Base-by-base conservation (phyloP, 305 asterid genomes). In the Fraxinus albicans region DNA sequence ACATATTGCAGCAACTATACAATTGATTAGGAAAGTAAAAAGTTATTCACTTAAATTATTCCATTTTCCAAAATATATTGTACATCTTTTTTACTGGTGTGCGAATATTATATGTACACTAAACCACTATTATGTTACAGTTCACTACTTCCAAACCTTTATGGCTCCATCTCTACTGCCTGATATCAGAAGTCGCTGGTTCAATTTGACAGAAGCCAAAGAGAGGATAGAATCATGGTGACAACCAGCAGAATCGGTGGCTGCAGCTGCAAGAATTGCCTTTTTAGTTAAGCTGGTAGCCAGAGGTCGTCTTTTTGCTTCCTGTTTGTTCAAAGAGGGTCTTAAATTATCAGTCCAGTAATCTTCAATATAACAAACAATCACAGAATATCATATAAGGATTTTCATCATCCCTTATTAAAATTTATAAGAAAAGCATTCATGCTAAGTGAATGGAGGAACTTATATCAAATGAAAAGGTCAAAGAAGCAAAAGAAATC, bases 121-220 rank as follows among this genome's bases (percentile, higher is more conserved):
- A 74, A 82, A 79, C 78, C 74, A 85, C 83, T 15, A 42, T 69
- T 72, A 8, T 7, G 77, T 35, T 80, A 83, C 76, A 85, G 84
- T 75, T 83, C 76, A 82, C 90, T 90, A 96, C 92, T 96, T 96
- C 99, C 99, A 96, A 82, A 94, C 99, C 93, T 96, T 96, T 73
- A 96, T 88, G 79, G 98, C 98, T 76, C 98, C 99, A 82, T 94
- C 98, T 88, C 98, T 91, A 83, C 99, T 90, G 89, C 98, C 91
- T 21, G 98, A 96, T 87, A 96, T 89, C 83, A 96, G 86, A 85
- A 96, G 98, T 86, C 98, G 93, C 92, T 95, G 99, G 87, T 96
- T 95, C 91, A 94, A 87, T 88, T 95, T 92, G 53, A 94, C 97
- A 69, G 97, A 92, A 65, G 97, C 99, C 86, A 96, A 86, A 80